phyloP scores from a whole-genome alignment of 2,329 filamentous ascomycete species.

The Sclerotinia borealis region DNA sequence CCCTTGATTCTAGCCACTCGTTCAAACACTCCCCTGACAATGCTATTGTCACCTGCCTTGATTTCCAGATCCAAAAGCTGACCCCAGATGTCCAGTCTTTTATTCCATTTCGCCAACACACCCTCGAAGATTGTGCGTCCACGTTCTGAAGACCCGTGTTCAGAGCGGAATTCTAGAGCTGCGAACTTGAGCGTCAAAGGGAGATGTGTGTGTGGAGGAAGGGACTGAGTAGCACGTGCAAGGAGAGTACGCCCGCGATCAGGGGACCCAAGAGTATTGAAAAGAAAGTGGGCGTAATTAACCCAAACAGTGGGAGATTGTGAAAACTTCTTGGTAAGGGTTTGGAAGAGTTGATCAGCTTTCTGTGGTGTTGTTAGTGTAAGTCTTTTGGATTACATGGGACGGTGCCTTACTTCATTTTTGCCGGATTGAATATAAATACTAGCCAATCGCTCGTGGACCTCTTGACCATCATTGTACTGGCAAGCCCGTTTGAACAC shows the following conservation, averaged over 20 bases:
- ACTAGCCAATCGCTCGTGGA: constrained; percentile 82
- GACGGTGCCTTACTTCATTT: constrained; percentile 56
- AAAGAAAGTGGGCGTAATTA: constrained; percentile 92
- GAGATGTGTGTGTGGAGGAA: constrained; percentile 60
- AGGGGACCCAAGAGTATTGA: constrained; percentile 63
- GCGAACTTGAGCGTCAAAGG: constrained; percentile 82
- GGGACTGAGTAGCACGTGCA: constrained; percentile 75
- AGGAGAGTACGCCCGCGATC: constrained; percentile 74
- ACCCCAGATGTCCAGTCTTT: constrained; percentile 89
- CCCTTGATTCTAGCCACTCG: constrained; percentile 62
- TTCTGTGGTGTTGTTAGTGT: constrained; percentile 48
- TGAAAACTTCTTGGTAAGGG: constrained; percentile 81
- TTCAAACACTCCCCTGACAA: constrained; percentile 74
- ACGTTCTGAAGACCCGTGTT: constrained; percentile 77
- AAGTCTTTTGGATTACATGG: neutral
- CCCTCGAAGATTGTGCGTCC: constrained; percentile 93
- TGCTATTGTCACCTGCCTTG: constrained; percentile 49
- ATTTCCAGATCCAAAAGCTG: constrained; percentile 83
- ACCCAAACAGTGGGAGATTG: constrained; percentile 76
- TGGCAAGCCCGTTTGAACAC: constrained; percentile 90
- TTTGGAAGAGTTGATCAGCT: constrained; percentile 82
- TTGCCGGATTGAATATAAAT: constrained; percentile 94
- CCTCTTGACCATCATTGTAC: constrained; percentile 86
- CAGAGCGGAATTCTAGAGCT: constrained; percentile 81
- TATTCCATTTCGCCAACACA: constrained; percentile 75